A percentile compares a stretch with the other conserved stretches of the same genome.
phyloP scores from a whole-genome alignment of 495 filamentous ascomycete genomes.

The Neurospora terricola region DNA sequence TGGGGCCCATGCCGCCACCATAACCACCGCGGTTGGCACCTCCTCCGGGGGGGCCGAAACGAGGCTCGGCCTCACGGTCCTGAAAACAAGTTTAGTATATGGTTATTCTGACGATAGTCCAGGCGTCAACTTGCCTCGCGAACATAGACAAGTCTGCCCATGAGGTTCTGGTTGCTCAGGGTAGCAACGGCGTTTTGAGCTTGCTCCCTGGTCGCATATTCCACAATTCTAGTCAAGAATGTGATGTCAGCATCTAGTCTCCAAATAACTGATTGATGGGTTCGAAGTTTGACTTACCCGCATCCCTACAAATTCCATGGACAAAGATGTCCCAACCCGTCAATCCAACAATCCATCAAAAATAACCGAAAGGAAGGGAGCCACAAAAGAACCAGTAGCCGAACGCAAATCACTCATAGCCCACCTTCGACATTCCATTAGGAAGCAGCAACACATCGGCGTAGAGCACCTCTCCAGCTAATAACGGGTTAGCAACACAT shows the following conservation, averaged over 20 bases:
- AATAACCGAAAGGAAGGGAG: constrained; percentile 59
- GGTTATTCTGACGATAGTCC: not conserved
- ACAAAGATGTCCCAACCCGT: constrained; percentile 86
- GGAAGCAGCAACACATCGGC: constrained; percentile 99
- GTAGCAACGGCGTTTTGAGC: constrained; percentile 94
- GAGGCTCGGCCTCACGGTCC: constrained; percentile 94
- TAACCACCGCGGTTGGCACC: constrained; percentile 49
- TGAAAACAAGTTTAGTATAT: constrained; percentile 23
- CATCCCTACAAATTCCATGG: constrained; percentile 96
- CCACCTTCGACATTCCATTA: constrained; percentile 99
- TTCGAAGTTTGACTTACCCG: constrained; percentile 59
- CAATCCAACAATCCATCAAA: constrained; percentile 95
- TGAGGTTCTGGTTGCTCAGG: constrained; percentile 97
- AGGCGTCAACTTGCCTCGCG: constrained; percentile 62
- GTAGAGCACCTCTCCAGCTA: constrained; percentile 98
- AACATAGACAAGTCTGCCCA: constrained; percentile 97
- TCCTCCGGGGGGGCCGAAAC: constrained; percentile 64
- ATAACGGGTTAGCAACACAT: constrained; percentile 13
- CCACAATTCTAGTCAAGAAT: constrained; percentile 75
- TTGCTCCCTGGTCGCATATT: constrained; percentile 99
- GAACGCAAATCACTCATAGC: constrained; percentile 73
- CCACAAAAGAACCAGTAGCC: constrained; percentile 57
- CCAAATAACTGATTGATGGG: not conserved
- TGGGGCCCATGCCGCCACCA: constrained; percentile 37
- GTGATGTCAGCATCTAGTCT: constrained; percentile 7